Base-by-base conservation (phyloP, 441 rosid genomes). In the Brassica hybrid region DNA sequence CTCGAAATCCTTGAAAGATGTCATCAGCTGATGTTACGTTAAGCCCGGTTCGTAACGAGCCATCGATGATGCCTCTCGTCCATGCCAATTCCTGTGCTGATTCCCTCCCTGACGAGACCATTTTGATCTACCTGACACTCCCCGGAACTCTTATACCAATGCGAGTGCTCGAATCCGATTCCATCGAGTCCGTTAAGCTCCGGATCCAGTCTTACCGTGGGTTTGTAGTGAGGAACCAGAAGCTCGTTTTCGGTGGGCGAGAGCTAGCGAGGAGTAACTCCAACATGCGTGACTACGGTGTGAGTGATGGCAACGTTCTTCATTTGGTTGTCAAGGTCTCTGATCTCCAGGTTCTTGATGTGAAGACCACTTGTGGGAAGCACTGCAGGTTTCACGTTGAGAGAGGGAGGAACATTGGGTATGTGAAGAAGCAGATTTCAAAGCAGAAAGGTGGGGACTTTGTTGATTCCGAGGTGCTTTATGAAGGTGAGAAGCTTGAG, bases 311-410 rank as follows among this genome's bases (percentile, higher is more conserved):
- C 3, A 87, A 92, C 75, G 86, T 90, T 18, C 83, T 92, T 63
- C 96, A 92, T 82, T 73, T 92, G 82, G 93, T 92, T 58, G 88
- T 92, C 66, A 92, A 83, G 90, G 90, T 89, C 63, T 86, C 89
- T 10, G 90, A 92, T 80, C 87, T 92, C 59, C 96, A 87, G 84
- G 84, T 84, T 63, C 88, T 93, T 68, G 86, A 82, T 73, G 96
- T 93, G 12, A 88, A 62, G 84, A 93, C 93, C 23, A 41, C 82
- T 0, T 73, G 81, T 59, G 96, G 96, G 60, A 88, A 89, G 65
- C 89, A 87, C 43, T 89, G 87, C 36, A 85, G 87, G 7, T 86
- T 89, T 66, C 83, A 77, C 66, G 94, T 91, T 3, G 89, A 86
- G 81, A 81, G 94, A 66, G 89, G 89, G 48, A 84, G 93, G 14